Evolutionary conservation across 106 monocot species (phyloP).

Genomic region (Chionographis japonica): DNA sequence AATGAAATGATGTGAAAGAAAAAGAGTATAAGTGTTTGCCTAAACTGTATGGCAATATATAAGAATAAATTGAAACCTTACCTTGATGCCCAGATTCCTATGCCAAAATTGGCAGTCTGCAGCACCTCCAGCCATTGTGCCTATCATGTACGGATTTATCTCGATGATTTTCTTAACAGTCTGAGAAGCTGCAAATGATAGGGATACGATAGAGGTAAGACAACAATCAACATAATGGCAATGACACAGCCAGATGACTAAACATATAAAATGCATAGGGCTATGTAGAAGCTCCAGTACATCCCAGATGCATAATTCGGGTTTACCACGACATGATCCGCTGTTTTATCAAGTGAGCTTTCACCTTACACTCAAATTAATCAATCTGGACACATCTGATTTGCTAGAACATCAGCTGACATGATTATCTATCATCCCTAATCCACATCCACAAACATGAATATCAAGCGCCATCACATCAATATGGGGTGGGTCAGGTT

Average conservation of each 20-base stretch:
- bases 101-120: slow-evolving; percentile 81
- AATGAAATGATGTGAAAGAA: not conserved
- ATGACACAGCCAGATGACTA: not conserved
- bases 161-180: slow-evolving; percentile 74
- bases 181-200: slow-evolving; percentile 49
- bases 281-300: too few species aligned
- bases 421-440: too few species aligned
- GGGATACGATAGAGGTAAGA: not conserved
- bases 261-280: too few species aligned
- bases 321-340: too few species aligned
- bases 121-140: slow-evolving; percentile 78
- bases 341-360: too few species aligned
- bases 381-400: too few species aligned
- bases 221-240: not conserved
- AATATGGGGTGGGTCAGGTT: too few species aligned
- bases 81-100: slow-evolving; percentile 69
- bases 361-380: too few species aligned
- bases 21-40: not conserved
- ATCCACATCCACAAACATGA: too few species aligned
- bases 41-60: not conserved
- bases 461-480: too few species aligned
- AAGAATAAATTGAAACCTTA: not conserved
- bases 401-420: too few species aligned
- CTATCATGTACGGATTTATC: slow-evolving; percentile 72
- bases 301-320: too few species aligned